Conservation (phyloP, 2,329 filamentous ascomycete species). For the Biscogniauxia mediterranea region DNA sequence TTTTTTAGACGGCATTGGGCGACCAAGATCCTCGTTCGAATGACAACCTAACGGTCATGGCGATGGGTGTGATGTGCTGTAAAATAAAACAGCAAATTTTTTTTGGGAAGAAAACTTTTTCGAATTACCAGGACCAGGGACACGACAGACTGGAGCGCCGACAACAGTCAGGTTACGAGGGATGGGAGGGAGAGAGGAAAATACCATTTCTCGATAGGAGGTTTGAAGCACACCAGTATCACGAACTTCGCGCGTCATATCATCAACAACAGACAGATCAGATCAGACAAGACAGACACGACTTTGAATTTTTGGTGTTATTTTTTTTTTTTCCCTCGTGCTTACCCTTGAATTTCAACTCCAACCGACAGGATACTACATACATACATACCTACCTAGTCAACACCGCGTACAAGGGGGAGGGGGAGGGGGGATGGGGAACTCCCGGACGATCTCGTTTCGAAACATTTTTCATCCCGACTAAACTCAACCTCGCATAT, state of each 20-base stretch:
- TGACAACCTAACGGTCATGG: background rate
- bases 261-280: background rate
- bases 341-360: no score
- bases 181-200: background rate
- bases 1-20: background rate
- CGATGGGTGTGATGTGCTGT: background rate
- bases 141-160: background rate
- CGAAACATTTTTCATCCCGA: conserved; percentile 1
- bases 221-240: background rate
- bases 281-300: no score
- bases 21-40: background rate
- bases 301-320: no score
- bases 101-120: background rate
- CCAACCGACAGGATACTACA: no score
- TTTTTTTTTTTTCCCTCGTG: background rate
- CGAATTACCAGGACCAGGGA: background rate
- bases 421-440: background rate
- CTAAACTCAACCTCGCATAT: background rate
- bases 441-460: conserved; percentile 4
- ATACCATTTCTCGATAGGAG: background rate
- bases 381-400: no score
- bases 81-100: background rate
- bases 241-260: background rate
- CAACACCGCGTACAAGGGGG: background rate
- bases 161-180: background rate